A percentile compares a stretch with the other conserved stretches of the same genome.
Conservation (phyloP, 345 rosid species). For the Diplotaxis tenuifolia region DNA sequence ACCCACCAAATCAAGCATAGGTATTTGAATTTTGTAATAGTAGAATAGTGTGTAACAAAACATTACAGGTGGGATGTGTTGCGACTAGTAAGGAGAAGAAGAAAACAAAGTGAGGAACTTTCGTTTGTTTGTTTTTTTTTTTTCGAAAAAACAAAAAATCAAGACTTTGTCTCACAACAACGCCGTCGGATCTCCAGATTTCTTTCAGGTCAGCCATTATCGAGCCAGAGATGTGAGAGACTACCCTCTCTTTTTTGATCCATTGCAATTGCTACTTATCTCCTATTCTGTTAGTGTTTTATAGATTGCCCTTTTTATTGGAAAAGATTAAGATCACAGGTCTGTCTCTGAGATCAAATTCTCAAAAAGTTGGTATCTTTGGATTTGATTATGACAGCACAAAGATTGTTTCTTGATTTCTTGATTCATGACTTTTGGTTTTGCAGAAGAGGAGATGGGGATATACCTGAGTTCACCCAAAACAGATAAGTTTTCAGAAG, state of each 20-base stretch:
- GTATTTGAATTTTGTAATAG: background rate
- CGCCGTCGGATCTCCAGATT: too few species aligned
- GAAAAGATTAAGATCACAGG: constrained; percentile 14
- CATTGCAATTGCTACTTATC: background rate
- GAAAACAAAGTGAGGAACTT: background rate
- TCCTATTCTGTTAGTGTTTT: background rate
- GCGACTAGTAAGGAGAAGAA: background rate
- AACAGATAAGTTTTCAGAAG: constrained; percentile 90
- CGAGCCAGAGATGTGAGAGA: constrained; percentile 15
- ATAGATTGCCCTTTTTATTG: background rate
- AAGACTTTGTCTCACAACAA: constrained; percentile 21
- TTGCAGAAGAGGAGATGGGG: constrained; percentile 65
- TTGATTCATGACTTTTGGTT: background rate
- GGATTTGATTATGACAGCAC: background rate
- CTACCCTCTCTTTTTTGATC: constrained; percentile 12
- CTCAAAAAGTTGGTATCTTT: background rate
- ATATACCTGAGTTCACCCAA: constrained; percentile 92
- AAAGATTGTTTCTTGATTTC: background rate
- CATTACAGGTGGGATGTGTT: background rate
- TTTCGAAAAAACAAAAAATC: constrained; percentile 3
- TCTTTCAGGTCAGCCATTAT: too few species aligned
- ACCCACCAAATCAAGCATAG: background rate
- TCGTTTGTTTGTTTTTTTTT: background rate
- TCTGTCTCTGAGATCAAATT: background rate
- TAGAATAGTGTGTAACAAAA: background rate